Conservation (phyloP, 192 early-diverging fungal genomes). For the Mortierella alpina region DNA sequence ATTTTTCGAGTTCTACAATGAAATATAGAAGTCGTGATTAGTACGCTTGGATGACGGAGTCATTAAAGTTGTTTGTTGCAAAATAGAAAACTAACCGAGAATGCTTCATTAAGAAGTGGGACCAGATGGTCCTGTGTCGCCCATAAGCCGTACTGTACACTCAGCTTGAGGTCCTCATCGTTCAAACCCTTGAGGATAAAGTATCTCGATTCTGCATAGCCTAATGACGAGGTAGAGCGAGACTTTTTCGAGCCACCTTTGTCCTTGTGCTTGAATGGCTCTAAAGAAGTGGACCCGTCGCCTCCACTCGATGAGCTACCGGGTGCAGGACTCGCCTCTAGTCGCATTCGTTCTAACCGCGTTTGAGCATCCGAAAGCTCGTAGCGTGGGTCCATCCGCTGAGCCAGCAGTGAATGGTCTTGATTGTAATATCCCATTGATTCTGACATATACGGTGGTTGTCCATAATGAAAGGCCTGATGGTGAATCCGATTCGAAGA, state of each 20-base stretch:
- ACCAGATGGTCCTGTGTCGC: slow-evolving; percentile 63
- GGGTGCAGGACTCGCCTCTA: slow-evolving; percentile 28
- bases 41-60: background rate
- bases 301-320: slow-evolving; percentile 38
- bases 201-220: slow-evolving; percentile 47
- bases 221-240: slow-evolving; percentile 43
- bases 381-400: slow-evolving; percentile 6
- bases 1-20: slow-evolving; percentile 46
- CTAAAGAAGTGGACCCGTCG: background rate
- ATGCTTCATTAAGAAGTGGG: slow-evolving; percentile 59
- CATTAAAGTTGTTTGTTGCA: background rate
- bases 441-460: slow-evolving; percentile 11
- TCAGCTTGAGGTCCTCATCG: slow-evolving; percentile 64
- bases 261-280: background rate
- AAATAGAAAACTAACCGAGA: slow-evolving; percentile 30
- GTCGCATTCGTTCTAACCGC: slow-evolving; percentile 28
- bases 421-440: slow-evolving; percentile 9
- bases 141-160: slow-evolving; percentile 60
- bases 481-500: background rate
- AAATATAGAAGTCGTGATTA: background rate
- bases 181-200: slow-evolving; percentile 62
- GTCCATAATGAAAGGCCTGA: slow-evolving; percentile 2
- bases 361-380: slow-evolving; percentile 21
- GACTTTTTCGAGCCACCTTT: slow-evolving; percentile 17
- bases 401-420: background rate